These are phyloP conservation scores for Combretum micranthum DNA, from an alignment of 345 rosid species.

Conservation along the genomic window DNA sequence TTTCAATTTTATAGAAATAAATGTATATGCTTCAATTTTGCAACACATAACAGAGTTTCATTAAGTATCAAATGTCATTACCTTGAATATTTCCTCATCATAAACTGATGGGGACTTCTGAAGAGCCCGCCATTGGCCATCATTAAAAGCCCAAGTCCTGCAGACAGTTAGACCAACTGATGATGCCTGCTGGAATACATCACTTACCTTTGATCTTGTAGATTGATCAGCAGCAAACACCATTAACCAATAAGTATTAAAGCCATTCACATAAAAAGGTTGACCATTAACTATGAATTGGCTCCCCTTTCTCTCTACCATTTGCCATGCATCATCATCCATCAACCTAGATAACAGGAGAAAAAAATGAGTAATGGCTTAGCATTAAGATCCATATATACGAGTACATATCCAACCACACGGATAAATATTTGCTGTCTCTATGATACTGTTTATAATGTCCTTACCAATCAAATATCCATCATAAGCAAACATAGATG, in stretches of 20 bases:
- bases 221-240: slow-evolving; percentile 82
- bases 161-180: slow-evolving; percentile 84
- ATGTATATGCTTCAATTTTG: too few relatives aligned
- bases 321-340: slow-evolving; percentile 63
- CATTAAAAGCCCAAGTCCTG: slow-evolving; percentile 98
- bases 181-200: slow-evolving; percentile 80
- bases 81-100: slow-evolving; percentile 92
- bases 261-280: slow-evolving; percentile 90
- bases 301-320: slow-evolving; percentile 69
- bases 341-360: slow-evolving; percentile 11
- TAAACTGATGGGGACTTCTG: slow-evolving; percentile 82
- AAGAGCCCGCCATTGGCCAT: slow-evolving; percentile 96
- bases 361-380: neutral
- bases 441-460: too few relatives aligned
- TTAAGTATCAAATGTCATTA: slow-evolving; percentile 6
- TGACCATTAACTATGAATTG: slow-evolving; percentile 65
- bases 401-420: too few relatives aligned
- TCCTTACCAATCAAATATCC: too few relatives aligned
- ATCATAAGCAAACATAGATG: too few relatives aligned
- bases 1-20: too few relatives aligned
- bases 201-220: slow-evolving; percentile 76
- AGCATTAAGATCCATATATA: too few relatives aligned
- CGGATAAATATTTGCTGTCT: too few relatives aligned
- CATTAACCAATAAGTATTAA: slow-evolving; percentile 98
- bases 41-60: too few relatives aligned